Evolutionary conservation across 208 protist species (phyloP), one percentile per base, ranked within the genome.

Genomic region (Crithidia mellificae): DNA sequence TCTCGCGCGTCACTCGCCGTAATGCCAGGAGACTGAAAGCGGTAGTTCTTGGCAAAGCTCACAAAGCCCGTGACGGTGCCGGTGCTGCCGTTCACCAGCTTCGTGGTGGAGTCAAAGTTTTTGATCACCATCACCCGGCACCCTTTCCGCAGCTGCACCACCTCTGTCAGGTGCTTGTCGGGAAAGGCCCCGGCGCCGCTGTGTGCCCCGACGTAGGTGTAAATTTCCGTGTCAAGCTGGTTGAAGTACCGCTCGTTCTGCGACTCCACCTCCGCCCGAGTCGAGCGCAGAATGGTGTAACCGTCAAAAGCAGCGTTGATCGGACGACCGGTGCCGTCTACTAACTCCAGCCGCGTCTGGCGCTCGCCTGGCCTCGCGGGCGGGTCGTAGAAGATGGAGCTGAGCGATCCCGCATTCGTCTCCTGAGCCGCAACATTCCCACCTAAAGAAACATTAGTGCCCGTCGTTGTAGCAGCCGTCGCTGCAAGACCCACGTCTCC

Each of bases 41-140:
- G 49, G 38, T 81, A 80, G n/a, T 63, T 67, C 11, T 70, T 68
- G 5, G 57, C 20, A 38, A 62, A 68, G 57, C 82, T 78, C 20
- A 93, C 63, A 32, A 97, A 97, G 29, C 64, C 77, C 14, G 70
- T 83, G 15, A 97, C 71, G 7, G 81, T 86, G 17, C 92, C 92
- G 2, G 80, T 74, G 63, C 84, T 89, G 52, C 92, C 92, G 61
- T 97, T 95, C 49, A 91, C 92, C 14, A 97, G 83, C 7, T 81
- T 85, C 15, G 72, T 9, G 25, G 46, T 68, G 19, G 78, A 46
- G 51, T 91, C 83, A 19, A 93, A 58, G 63, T 97, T 97, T 56
- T 91, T 90, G 46, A 87, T 81, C 14, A 95, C 82, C 90, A 97
- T 97, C 32, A 97, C 92, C 22, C 88, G 84, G 62, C 86, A 92